phyloP scores from a whole-genome alignment of 495 filamentous ascomycete species.

The Lindgomyces ingoldianus region DNA sequence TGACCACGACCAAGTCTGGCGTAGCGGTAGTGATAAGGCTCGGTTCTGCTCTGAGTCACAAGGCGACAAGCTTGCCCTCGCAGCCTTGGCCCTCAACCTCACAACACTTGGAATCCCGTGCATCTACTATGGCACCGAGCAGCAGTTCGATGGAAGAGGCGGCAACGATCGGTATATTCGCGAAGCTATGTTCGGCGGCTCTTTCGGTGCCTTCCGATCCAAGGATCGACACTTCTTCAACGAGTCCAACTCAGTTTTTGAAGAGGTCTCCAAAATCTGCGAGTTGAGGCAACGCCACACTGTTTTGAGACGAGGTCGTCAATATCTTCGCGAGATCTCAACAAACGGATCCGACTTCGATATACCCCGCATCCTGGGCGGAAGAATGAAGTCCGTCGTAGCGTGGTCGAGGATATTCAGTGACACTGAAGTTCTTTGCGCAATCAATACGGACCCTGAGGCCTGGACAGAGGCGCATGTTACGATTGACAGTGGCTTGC shows the following conservation, averaged over 20 bases:
- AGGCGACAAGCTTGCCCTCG: conserved; percentile 18
- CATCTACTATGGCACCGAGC: conserved; percentile 41
- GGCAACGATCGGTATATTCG: conserved; percentile 36
- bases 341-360: conserved; percentile 24
- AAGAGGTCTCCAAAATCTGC: conserved; percentile 24
- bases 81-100: conserved; percentile 35
- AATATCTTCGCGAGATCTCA: conserved; percentile 38
- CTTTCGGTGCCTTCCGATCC: conserved; percentile 37
- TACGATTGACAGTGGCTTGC: conserved; percentile 22
- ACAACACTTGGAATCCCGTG: conserved; percentile 39
- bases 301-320: conserved; percentile 27
- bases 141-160: conserved; percentile 32
- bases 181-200: conserved; percentile 38
- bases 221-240: conserved; percentile 34
- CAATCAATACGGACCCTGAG: conserved; percentile 35
- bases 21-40: conserved; percentile 18
- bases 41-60: conserved; percentile 26
- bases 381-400: conserved; percentile 20
- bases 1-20: conserved; percentile 39
- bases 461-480: conserved; percentile 15
- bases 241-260: conserved; percentile 20
- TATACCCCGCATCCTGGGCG: conserved; percentile 12
- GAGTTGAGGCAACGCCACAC: conserved; percentile 5
- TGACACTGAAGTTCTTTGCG: conserved; percentile 36
- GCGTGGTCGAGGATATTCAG: conserved; percentile 38